Evolutionary conservation across 306 rosid species (phyloP).

Genomic region (Begonia loranthoides): DNA sequence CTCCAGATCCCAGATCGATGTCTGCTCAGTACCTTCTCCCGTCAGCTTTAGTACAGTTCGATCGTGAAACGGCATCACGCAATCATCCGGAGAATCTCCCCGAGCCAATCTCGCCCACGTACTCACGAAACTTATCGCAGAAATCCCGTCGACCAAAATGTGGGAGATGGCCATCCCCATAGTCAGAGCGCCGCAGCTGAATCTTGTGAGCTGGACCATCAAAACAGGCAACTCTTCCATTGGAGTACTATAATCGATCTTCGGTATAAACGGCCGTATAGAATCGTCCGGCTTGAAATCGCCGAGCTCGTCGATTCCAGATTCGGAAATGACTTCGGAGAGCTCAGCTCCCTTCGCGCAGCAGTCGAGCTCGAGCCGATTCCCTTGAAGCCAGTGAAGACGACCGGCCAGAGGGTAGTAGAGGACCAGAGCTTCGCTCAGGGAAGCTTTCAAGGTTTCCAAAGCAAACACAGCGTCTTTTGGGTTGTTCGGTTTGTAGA

Average conservation of each 20-base stretch:
- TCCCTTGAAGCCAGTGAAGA: slow-evolving; percentile 21
- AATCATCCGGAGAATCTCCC: slow-evolving; percentile 18
- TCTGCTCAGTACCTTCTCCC: slow-evolving; percentile 7
- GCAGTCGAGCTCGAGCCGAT: slow-evolving; percentile 46
- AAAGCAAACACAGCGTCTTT: background rate
- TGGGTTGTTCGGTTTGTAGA: background rate
- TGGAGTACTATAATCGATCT: slow-evolving; percentile 23
- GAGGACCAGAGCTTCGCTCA: slow-evolving; percentile 32
- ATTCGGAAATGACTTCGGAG: slow-evolving; percentile 31
- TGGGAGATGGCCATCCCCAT: slow-evolving; percentile 28
- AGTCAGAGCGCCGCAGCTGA: slow-evolving; percentile 40
- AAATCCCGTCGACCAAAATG: slow-evolving; percentile 33
- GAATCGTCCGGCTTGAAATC: slow-evolving; percentile 19
- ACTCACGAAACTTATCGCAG: slow-evolving; percentile 23
- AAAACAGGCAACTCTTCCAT: slow-evolving; percentile 34
- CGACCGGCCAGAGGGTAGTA: slow-evolving; percentile 57
- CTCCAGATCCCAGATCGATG: background rate
- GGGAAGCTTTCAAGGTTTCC: slow-evolving; percentile 15
- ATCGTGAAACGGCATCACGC: slow-evolving; percentile 25
- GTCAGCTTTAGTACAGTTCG: slow-evolving; percentile 10
- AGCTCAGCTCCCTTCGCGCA: slow-evolving; percentile 29
- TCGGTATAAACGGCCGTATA: slow-evolving; percentile 15
- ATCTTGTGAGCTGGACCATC: slow-evolving; percentile 30
- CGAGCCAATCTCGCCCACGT: slow-evolving; percentile 45
- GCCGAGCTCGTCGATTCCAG: slow-evolving; percentile 16